phyloP scores from a whole-genome alignment of 768 basidiomycete genomes.

The Kwoniella heveanensis region DNA sequence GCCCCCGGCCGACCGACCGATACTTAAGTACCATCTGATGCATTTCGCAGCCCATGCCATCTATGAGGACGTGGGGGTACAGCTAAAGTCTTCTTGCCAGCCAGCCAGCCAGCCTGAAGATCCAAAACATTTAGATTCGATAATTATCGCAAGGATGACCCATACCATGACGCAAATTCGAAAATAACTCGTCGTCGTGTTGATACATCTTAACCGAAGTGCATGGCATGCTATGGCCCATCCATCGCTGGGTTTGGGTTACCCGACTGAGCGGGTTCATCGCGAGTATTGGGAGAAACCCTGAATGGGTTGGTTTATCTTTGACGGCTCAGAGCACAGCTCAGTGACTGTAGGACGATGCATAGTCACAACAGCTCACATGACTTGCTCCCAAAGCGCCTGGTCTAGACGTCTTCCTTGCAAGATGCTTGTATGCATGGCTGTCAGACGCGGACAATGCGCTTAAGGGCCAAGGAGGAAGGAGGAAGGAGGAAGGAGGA shows the following conservation, averaged over 20 bases:
- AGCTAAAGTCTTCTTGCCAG: background rate
- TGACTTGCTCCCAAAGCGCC: too few relatives aligned
- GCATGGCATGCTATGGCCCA: background rate
- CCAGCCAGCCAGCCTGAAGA: background rate
- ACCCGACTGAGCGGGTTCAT: background rate
- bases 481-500: too few relatives aligned
- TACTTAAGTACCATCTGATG: background rate
- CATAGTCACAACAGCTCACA: too few relatives aligned
- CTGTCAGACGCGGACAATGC: too few relatives aligned
- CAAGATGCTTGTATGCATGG: too few relatives aligned
- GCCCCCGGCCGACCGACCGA: constrained; percentile 5
- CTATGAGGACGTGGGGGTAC: background rate
- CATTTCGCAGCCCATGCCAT: too few relatives aligned
- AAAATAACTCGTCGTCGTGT: background rate
- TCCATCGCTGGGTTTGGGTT: background rate
- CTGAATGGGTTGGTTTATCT: background rate
- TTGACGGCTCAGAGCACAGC: background rate
- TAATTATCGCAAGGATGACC: constrained; percentile 2
- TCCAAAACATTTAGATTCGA: background rate
- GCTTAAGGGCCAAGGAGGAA: too few relatives aligned
- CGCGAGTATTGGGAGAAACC: background rate
- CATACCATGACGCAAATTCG: constrained; percentile 1
- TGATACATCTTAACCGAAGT: background rate
- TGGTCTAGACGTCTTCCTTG: too few relatives aligned
- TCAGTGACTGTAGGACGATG: too few relatives aligned